Base-by-base conservation (phyloP, 2,329 filamentous ascomycete genomes). In the Teratosphaeria nubilosa region DNA sequence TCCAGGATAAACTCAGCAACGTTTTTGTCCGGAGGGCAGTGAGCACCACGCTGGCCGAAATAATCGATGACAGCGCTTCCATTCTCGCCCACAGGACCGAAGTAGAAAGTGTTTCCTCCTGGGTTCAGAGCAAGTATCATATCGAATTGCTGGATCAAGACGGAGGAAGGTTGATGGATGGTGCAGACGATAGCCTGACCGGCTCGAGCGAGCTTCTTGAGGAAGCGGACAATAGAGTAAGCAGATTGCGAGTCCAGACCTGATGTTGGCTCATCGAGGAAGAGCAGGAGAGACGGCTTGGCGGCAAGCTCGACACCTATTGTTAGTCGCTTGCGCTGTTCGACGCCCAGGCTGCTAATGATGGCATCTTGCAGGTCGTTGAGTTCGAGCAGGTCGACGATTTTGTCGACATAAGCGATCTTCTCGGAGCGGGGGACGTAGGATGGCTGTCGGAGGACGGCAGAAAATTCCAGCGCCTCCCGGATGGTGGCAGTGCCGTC, bases 271-370 rank as follows among this genome's bases (percentile, higher is more conserved):
- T 90, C 86, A 64, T 89, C 86, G 20, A 89, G 73, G 75, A 89
- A 89, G 7, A 89, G 76, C 2, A 88, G 75, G 0, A 88, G 76
- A 48, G 78, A 82, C 0, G 86, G 86, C 66, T 87, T 84, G 2
- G 86, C 86, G 6, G 85, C 86, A 10, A 90, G 75, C 67, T 90
- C 86, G 2, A 89, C 86, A 59, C 85, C 86, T 56, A 90, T 89
- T 0, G 86, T 89, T 2, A 89, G 75, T 57, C 86, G 78, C 73
- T 90, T 90, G 65, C 84, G 80, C 70, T 88, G 83, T 70, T 88
- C 86, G 7, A 88, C 84, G 3, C 83, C 83, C 11, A 88, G 75
- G 54, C 80, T 83, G 31, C 77, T 77, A 53, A 89, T 80, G 32
- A 89, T 77, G 13, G 85, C 86, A 66, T 90, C 85, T 65, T 87